Base-by-base conservation (phyloP, 2,329 filamentous ascomycete species). In the Aspergillus brunneoviolaceus region DNA sequence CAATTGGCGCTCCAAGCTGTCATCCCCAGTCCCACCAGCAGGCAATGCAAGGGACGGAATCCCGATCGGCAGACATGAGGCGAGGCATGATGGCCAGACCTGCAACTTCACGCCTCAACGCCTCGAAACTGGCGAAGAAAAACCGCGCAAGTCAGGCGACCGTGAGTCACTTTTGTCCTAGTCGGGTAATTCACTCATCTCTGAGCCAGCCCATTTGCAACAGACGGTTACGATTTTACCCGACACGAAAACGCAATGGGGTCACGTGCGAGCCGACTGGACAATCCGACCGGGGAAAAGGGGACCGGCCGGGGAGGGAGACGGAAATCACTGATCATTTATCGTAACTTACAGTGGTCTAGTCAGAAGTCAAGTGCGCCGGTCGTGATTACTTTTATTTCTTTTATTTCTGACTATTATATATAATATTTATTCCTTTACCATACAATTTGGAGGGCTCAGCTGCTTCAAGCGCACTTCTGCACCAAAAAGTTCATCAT, bases 191-290 rank as follows among this genome's bases (percentile, higher is more conserved):
- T 5, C 42, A n/a, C 31, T n/a, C 21, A 7, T 53, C 11, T 25
- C 19, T 19, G 23, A 53, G 33, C 35, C 56, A 35, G 33, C 12
- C 33, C 12, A 51, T 29, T 11, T 29, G 33, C 31, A 14, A 35
- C 35, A 54, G 59, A 35, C 33, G 14, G 64, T 39, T 54, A 54
- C 64, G 64, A 64, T 42, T 67, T 67, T 65, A 63, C 63, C 65
- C 65, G 65, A 66, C 14, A 59, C 63, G 65, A 65, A 65, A 64
- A 65, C 58, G 60, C 33, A 45, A 25, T 54, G 57, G 14, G 57
- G 60, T 67, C 65, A 67, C 65, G 63, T 67, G 65, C 57, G 52
- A 5, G 16, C 6, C 16, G 39, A 45, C 5, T 35, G 14, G 39
- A 45, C 39, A 45, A 45, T 16, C 39, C 39, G 39, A 45, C 39